These are phyloP conservation scores for Microsporum ferrugineum DNA, from an alignment of 2,329 filamentous ascomycete species.

Conservation along the genomic window DNA sequence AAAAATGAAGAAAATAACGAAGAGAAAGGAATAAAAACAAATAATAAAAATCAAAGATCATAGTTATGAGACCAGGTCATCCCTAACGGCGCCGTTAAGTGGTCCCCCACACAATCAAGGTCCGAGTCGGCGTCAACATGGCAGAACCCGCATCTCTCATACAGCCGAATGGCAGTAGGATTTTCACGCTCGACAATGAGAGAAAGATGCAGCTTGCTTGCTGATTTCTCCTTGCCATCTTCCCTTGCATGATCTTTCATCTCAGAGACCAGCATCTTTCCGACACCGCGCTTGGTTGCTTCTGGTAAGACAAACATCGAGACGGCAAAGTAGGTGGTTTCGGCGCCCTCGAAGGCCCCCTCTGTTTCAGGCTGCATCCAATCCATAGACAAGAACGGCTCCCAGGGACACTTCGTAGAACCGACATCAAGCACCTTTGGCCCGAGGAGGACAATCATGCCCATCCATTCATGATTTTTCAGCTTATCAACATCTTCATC, in stretches of 20 bases:
- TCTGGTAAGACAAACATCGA: conserved; percentile 22
- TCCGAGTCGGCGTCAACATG: neutral
- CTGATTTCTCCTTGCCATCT: conserved; percentile 10
- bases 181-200: conserved; percentile 15
- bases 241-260: conserved; percentile 8
- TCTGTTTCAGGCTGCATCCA: neutral
- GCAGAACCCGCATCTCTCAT: conserved; percentile 18
- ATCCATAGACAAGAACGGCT: conserved; percentile 5
- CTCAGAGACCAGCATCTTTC: conserved; percentile 15
- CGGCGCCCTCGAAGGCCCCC: conserved; percentile 3
- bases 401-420: conserved; percentile 6
- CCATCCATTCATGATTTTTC: conserved; percentile 20
- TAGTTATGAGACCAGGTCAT: neutral
- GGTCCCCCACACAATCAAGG: neutral
- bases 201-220: conserved; percentile 13
- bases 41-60: neutral
- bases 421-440: conserved; percentile 13
- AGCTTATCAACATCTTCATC: conserved; percentile 8
- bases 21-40: neutral
- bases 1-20: neutral
- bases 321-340: conserved; percentile 18
- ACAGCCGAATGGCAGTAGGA: conserved; percentile 14
- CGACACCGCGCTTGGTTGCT: conserved; percentile 16
- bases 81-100: neutral
- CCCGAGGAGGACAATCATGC: conserved; percentile 21